Conservation (phyloP, 306 rosid genomes). For the Quercus parvula region DNA sequence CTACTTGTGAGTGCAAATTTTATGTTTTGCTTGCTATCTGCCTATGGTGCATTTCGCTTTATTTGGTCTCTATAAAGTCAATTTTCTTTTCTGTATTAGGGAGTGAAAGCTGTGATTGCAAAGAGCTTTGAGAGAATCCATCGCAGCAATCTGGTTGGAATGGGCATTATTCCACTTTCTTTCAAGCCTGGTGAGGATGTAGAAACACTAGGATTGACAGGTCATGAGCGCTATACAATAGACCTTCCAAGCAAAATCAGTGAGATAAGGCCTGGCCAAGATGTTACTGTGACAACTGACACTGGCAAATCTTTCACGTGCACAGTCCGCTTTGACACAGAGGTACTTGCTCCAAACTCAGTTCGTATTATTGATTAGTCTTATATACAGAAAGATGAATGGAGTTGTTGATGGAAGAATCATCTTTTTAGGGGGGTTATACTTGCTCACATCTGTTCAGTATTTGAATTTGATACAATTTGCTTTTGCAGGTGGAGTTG, state of each 20-base stretch:
- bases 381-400: background rate
- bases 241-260: constrained; percentile 26
- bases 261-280: constrained; percentile 39
- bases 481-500: constrained; percentile 31
- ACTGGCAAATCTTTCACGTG: constrained; percentile 34
- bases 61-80: background rate
- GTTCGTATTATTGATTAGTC: background rate
- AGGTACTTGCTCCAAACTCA: constrained; percentile 3
- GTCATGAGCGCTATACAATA: constrained; percentile 33
- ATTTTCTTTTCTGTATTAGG: background rate
- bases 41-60: background rate
- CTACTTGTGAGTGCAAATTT: constrained; percentile 30
- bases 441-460: background rate
- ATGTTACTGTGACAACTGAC: constrained; percentile 32
- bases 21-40: background rate
- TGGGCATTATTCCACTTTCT: constrained; percentile 1
- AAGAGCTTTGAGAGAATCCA: constrained; percentile 45
- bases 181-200: constrained; percentile 43
- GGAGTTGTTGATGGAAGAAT: background rate
- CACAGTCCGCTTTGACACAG: constrained; percentile 30
- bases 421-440: background rate
- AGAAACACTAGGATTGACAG: constrained; percentile 33
- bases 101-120: constrained; percentile 49
- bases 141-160: constrained; percentile 25
- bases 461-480: background rate